These are phyloP conservation scores for Apiotrichum mycotoxinovorans DNA, from an alignment of 1,284 basidiomycete genomes.

Conservation along the genomic window DNA sequence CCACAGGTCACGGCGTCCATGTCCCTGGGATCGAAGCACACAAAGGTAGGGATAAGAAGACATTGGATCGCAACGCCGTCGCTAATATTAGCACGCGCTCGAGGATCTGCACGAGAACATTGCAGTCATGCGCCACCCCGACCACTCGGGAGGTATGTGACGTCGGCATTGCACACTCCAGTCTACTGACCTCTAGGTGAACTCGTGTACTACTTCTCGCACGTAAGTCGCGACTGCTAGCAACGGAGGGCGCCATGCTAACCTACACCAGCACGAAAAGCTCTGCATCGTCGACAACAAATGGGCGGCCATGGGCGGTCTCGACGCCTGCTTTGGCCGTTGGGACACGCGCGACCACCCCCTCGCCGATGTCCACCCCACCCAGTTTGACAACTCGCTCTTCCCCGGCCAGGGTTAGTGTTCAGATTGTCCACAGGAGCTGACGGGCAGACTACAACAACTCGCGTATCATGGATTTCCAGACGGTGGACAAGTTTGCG, in stretches of 20 bases:
- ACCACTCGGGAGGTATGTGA: constrained; percentile 83
- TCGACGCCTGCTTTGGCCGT: constrained; percentile 89
- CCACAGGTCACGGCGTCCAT: constrained; percentile 77
- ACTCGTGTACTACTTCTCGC: constrained; percentile 48
- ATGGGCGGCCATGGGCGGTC: constrained; percentile 63
- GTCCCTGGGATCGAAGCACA: constrained; percentile 78
- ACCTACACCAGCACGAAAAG: constrained; percentile 46
- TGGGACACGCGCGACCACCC: constrained; percentile 83
- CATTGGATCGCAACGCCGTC: constrained; percentile 1
- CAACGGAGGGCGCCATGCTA: no score
- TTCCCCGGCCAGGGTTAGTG: constrained; percentile 72
- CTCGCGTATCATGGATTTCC: constrained; percentile 52
- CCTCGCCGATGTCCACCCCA: constrained; percentile 83
- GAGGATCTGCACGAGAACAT: constrained; percentile 84
- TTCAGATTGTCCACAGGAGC: neutral
- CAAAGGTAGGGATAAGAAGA: constrained; percentile 62
- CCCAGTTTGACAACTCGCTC: constrained; percentile 70
- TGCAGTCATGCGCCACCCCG: constrained; percentile 78
- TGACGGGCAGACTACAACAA: constrained; percentile 75
- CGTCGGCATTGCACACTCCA: constrained; percentile 27
- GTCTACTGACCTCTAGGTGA: constrained; percentile 24
- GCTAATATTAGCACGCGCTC: constrained; percentile 58
- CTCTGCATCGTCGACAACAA: constrained; percentile 74
- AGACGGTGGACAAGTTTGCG: constrained; percentile 70
- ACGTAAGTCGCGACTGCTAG: constrained; percentile 14